Conservation (phyloP, 129 eudicot genomes). For the Mikania micrantha region DNA sequence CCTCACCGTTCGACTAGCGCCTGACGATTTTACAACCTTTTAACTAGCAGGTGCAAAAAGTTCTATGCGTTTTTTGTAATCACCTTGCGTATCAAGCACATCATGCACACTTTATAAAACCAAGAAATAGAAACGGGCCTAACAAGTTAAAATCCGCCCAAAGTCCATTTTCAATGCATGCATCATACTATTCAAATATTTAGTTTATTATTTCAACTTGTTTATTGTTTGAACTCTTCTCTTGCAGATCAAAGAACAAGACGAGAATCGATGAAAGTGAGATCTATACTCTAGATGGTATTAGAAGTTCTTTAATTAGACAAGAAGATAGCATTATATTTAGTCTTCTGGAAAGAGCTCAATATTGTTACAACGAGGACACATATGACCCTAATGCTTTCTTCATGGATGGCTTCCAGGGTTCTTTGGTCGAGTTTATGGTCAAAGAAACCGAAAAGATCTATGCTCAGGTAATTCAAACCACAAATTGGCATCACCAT, state of each 20-base stretch:
- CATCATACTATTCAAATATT: background rate
- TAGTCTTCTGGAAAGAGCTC: conserved; percentile 90
- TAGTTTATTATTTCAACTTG: background rate
- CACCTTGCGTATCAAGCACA: too few relatives aligned
- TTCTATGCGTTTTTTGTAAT: too few relatives aligned
- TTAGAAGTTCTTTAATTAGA: conserved; percentile 69
- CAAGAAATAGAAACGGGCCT: background rate
- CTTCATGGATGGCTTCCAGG: conserved; percentile 55
- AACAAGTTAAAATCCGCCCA: background rate
- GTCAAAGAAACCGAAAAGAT: conserved; percentile 89
- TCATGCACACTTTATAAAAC: too few relatives aligned
- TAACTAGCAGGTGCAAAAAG: too few relatives aligned
- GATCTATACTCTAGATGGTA: conserved; percentile 76
- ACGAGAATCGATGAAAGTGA: conserved; percentile 71
- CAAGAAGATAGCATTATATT: conserved; percentile 96
- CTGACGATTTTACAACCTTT: too few relatives aligned
- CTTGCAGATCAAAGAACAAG: conserved; percentile 36
- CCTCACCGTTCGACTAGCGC: too few relatives aligned
- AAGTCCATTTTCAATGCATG: background rate
- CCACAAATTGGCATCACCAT: background rate
- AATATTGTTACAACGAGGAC: conserved; percentile 66
- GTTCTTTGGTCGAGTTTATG: conserved; percentile 84
- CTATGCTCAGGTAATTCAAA: conserved; percentile 61
- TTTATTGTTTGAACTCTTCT: background rate
- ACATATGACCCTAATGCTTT: conserved; percentile 74